A percentile compares a stretch with the other conserved stretches of the same genome.
These are phyloP conservation scores for Leucocoprinus leucothites DNA, from an alignment of 768 basidiomycete genomes.

Conservation along the genomic window DNA sequence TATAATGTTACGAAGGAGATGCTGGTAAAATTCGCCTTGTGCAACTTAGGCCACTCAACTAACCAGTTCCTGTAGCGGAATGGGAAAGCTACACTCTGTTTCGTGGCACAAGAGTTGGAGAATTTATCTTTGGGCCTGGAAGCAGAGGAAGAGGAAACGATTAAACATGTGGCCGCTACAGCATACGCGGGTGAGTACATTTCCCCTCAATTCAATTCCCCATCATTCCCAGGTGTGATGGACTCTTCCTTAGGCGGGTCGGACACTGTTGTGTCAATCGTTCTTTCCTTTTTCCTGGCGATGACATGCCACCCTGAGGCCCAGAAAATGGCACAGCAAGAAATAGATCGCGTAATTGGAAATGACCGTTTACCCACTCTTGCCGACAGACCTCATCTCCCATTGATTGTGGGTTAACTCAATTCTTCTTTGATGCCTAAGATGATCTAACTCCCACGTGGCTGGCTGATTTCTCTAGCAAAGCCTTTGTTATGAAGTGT, in stretches of 20 bases:
- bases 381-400: slow-evolving; percentile 31
- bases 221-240: background rate
- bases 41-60: background rate
- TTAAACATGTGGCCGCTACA: slow-evolving; percentile 42
- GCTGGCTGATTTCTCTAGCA: slow-evolving; percentile 15
- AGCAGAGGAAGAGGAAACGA: slow-evolving; percentile 29
- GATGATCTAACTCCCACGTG: background rate
- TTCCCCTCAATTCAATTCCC: background rate
- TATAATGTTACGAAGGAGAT: slow-evolving; percentile 35
- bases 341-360: slow-evolving; percentile 32
- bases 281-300: slow-evolving; percentile 36
- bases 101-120: slow-evolving; percentile 36
- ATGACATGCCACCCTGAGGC: slow-evolving; percentile 38
- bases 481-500: slow-evolving; percentile 27
- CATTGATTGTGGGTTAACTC: slow-evolving; percentile 30
- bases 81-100: slow-evolving; percentile 28
- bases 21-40: slow-evolving; percentile 19
- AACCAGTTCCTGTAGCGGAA: slow-evolving; percentile 17
- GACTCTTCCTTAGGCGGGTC: slow-evolving; percentile 21
- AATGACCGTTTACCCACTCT: slow-evolving; percentile 35
- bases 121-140: slow-evolving; percentile 20
- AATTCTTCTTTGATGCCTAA: background rate
- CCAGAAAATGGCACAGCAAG: slow-evolving; percentile 32
- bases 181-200: slow-evolving; percentile 34
- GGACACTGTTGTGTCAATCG: slow-evolving; percentile 34